Evolutionary conservation across 108 stramenopile genomes (phyloP).

Genomic region (Epipyxis sp.): DNA sequence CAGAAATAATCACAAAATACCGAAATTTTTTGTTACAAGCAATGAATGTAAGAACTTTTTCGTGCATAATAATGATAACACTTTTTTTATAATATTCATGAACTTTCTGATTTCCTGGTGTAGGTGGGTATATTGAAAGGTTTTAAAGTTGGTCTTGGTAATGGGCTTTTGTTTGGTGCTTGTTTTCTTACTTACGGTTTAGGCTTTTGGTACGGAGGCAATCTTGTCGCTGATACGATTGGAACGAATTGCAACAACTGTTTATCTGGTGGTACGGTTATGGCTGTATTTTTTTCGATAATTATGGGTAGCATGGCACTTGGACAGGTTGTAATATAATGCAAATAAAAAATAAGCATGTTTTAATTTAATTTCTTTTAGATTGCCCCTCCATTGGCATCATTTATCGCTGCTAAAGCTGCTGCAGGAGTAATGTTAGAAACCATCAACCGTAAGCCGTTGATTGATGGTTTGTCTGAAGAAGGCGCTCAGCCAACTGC

Average conservation of each 20-base stretch:
- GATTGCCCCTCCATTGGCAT: conserved; percentile 12
- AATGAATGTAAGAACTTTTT: too few species aligned
- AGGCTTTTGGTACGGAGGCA: conserved; percentile 54
- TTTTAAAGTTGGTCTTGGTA: conserved; percentile 43
- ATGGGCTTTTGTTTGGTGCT: conserved; percentile 40
- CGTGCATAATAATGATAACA: too few species aligned
- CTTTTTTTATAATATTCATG: too few species aligned
- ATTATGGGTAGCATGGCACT: conserved; percentile 47
- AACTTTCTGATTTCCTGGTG: too few species aligned
- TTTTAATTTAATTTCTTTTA: conserved; percentile 18
- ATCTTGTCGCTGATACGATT: conserved; percentile 39
- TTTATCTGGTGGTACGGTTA: conserved; percentile 39
- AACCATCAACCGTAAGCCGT: conserved; percentile 61
- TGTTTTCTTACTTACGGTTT: conserved; percentile 49
- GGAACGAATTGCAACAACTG: conserved; percentile 29
- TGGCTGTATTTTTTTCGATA: conserved; percentile 43
- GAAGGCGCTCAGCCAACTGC: background rate
- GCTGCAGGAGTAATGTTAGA: conserved; percentile 52
- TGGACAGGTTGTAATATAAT: conserved; percentile 33
- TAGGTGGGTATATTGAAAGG: conserved; percentile 47
- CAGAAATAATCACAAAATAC: conserved; percentile 33
- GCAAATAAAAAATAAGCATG: too few species aligned
- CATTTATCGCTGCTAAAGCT: conserved; percentile 4
- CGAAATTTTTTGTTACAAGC: conserved; percentile 29
- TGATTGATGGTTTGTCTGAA: conserved; percentile 13